Conservation (phyloP, 2,329 filamentous ascomycete species). For the Penicillium psychrosexuale region DNA sequence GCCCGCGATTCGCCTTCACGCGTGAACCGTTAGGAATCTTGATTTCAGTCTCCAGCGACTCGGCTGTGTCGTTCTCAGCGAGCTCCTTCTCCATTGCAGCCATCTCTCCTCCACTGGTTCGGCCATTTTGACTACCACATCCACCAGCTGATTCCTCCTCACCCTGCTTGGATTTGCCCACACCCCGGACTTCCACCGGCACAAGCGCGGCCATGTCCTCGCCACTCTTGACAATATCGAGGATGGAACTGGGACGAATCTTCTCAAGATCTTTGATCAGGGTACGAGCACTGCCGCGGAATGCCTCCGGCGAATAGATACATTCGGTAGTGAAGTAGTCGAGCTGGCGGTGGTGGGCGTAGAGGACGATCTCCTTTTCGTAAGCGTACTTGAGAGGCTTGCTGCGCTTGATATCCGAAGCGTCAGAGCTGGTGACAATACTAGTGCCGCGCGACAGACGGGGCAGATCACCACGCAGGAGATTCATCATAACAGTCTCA, state of each 20-base stretch:
- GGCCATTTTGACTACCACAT: slow-evolving; percentile 69
- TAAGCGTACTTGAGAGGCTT: slow-evolving; percentile 98
- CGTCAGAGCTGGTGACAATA: slow-evolving; percentile 74
- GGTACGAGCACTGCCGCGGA: slow-evolving; percentile 83
- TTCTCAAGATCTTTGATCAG: slow-evolving; percentile 94
- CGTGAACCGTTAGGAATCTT: slow-evolving; percentile 33
- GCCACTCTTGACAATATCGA: slow-evolving; percentile 91
- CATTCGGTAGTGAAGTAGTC: slow-evolving; percentile 99
- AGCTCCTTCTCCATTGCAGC: slow-evolving; percentile 74
- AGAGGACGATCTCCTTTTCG: slow-evolving; percentile 97
- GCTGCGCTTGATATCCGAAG: slow-evolving; percentile 88
- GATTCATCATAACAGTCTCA: slow-evolving; percentile 96
- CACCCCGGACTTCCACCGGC: slow-evolving; percentile 53
- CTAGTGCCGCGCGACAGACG: slow-evolving; percentile 83
- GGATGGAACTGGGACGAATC: slow-evolving; percentile 86
- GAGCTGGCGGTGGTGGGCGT: slow-evolving; percentile 92
- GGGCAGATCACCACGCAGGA: slow-evolving; percentile 84
- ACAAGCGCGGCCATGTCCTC: slow-evolving; percentile 95
- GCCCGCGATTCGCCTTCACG: slow-evolving; percentile 22
- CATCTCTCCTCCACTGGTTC: slow-evolving; percentile 71
- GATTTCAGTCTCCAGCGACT: slow-evolving; percentile 65
- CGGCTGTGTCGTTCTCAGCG: slow-evolving; percentile 60
- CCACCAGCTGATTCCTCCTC: slow-evolving; percentile 60
- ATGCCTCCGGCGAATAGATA: slow-evolving; percentile 96
- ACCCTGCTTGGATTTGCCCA: slow-evolving; percentile 21